A percentile compares a stretch with the other conserved stretches of the same genome.
Conservation (phyloP, 495 filamentous ascomycete species). For the Neurospora intermedia region DNA sequence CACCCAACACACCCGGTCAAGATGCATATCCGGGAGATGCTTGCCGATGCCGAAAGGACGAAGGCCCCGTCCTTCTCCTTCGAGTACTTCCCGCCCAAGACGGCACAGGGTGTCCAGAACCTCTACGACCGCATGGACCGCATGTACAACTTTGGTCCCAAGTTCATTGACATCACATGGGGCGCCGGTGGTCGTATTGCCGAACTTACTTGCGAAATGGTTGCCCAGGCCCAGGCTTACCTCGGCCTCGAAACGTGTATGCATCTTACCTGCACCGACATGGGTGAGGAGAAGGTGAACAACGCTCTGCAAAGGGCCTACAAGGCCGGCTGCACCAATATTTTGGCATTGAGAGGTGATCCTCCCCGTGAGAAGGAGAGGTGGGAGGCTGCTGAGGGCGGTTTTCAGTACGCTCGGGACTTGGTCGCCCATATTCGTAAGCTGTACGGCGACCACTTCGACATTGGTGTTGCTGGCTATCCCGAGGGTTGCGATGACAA, state of each 20-base stretch:
- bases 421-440: slow-evolving; percentile 85
- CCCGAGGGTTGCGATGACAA: slow-evolving; percentile 95
- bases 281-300: slow-evolving; percentile 85
- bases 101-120: slow-evolving; percentile 96
- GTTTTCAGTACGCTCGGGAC: slow-evolving; percentile 88
- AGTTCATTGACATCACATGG: slow-evolving; percentile 98
- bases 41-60: slow-evolving; percentile 67
- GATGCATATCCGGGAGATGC: slow-evolving; percentile 86
- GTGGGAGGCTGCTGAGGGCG: slow-evolving; percentile 77
- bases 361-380: slow-evolving; percentile 90
- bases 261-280: slow-evolving; percentile 98
- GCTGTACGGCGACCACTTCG: slow-evolving; percentile 89
- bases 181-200: slow-evolving; percentile 88
- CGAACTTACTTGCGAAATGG: slow-evolving; percentile 94
- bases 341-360: slow-evolving; percentile 88
- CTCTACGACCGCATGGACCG: slow-evolving; percentile 99
- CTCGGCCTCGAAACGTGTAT: slow-evolving; percentile 98
- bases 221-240: slow-evolving; percentile 88
- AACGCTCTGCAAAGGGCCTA: slow-evolving; percentile 81
- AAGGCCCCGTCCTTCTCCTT: slow-evolving; percentile 87
- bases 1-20: slow-evolving; percentile 13
- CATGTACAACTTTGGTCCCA: slow-evolving; percentile 88
- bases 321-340: slow-evolving; percentile 94
- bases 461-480: slow-evolving; percentile 96
- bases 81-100: slow-evolving; percentile 99